Base-by-base conservation (phyloP, 2,329 filamentous ascomycete species). In the Elsinoe arachidis region DNA sequence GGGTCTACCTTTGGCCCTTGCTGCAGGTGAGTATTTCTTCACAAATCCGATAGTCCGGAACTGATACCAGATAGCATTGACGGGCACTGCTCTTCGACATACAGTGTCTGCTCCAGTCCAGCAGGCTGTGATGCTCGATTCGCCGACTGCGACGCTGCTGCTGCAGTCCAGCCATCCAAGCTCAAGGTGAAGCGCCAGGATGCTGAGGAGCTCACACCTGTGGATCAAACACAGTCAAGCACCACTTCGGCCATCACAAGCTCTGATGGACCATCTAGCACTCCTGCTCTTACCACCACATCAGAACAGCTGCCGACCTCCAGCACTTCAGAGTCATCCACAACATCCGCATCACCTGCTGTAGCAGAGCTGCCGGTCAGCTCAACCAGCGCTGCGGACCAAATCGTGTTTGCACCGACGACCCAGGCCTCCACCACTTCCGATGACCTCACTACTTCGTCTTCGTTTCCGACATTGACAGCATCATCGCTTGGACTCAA, bases 1-100 rank as follows among this genome's bases (percentile, higher is more conserved):
- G 60, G 60, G 17, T 60, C 60, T 6, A 30, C 43, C 4, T 62
- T 59, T 26, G 60, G 60, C 10, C 52, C 52, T 11, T 58, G 57
- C 46, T 58, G 57, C 57, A 39, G 38, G 53, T 55, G 19, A 55
- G 53, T 26, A 30, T 33, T 35, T 33, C 14, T 2, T 21, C 14
- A 7, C 39, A 6, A 12, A 5, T 10, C 7, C 15, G 23, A 5
- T 23, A 23, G 21, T 26, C 21, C 19, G 10, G 10, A 17, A 55
- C 53, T 55, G 19, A 55, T n/a, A 14, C 11, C 1, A 44, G 9
- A 2, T 17, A 55, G 53, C n/a, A 34, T 15, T 12, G 23, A 30
- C 23, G 53, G 53, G 15, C 49, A 55, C 21, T 61, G 59, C 59
- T 59, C 56, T 17, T 59, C 57, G 15, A 51, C 51, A 14, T 61